Base-by-base conservation (phyloP, 495 filamentous ascomycete genomes). In the Aspergillus affinis region DNA sequence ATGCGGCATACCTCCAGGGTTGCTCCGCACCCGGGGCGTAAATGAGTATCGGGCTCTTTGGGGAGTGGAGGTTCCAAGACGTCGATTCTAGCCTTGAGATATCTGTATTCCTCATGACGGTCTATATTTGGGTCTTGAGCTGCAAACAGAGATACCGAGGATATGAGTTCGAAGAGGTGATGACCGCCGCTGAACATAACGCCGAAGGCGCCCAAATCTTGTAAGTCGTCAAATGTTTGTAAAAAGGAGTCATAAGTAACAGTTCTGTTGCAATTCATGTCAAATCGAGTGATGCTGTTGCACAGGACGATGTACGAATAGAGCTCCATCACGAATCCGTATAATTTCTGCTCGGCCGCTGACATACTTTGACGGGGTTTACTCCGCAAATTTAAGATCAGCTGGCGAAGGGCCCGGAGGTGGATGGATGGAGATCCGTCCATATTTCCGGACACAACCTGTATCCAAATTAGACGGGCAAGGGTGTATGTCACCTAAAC, bases 221-320 rank as follows among this genome's bases (percentile, higher is more conserved):
- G 21, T 12, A 20, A 32, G 2, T 32, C 46, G 6, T 51, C 26
- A n/a, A n/a, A 23, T 0, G 21, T 20, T 23, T 19, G 10, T 19
- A 50, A 51, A 36, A 58, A 51, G 0, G 55, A 36, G 47, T 58
- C 55, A 49, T 49, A 51, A 13, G 29, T 26, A 20, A 58, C n/a
- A 58, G 21, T 51, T 18, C 55, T 50, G 27, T 58, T 48, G n/a
- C 29, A n/a, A 20, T 32, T 58, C 23, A 48, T 48, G n/a, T 27
- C 46, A 47, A 50, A 30, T 47, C 47, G 47, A 7, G 55, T 58
- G 47, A 58, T 58, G 47, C 23, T 58, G 47, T 58, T 58, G 47
- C 7, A 30, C 47, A 58, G 21, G 26, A 58, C 55, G 26, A 58
- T 4, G 41, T 50, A 58, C 6, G 21, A 29, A 46, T 58, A 58